phyloP scores from a whole-genome alignment of 768 basidiomycete genomes.

The Pholiota microspora region DNA sequence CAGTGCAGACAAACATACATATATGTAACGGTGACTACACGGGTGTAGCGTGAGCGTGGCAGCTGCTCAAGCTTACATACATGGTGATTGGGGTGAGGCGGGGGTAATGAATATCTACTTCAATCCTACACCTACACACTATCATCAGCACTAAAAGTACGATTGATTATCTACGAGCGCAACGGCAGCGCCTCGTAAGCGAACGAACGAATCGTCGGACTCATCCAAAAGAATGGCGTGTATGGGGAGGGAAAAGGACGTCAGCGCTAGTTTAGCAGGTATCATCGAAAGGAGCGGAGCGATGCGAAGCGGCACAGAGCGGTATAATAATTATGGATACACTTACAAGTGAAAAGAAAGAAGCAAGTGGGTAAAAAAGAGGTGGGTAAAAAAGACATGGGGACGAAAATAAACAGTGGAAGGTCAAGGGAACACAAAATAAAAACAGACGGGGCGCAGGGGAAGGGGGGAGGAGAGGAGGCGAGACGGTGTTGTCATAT shows the following conservation, averaged over 20 bases:
- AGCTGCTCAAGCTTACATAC: conserved; percentile 3
- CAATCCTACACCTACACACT: not conserved
- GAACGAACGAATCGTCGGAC: not conserved
- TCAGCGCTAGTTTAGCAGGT: not conserved
- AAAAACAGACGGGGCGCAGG: not conserved
- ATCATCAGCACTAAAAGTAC: conserved; percentile 1
- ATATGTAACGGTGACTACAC: too few species aligned
- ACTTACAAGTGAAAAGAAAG: conserved; percentile 16
- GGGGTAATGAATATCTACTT: not conserved
- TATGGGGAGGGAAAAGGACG: not conserved
- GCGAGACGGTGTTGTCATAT: not conserved
- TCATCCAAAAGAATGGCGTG: not conserved
- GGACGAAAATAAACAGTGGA: conserved; percentile 4
- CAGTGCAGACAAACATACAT: too few species aligned
- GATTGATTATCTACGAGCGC: not conserved
- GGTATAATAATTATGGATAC: conserved; percentile 20
- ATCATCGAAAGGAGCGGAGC: not conserved
- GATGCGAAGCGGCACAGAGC: conserved; percentile 3
- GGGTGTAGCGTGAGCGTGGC: not conserved
- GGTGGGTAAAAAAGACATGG: not conserved
- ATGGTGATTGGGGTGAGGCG: not conserved
- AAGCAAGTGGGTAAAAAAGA: conserved; percentile 3
- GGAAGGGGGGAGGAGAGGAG: too few species aligned
- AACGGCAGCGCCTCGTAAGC: not conserved
- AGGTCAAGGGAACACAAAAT: conserved; percentile 4